Base-by-base conservation (phyloP, 768 basidiomycete species). In the Lentinula sp. region DNA sequence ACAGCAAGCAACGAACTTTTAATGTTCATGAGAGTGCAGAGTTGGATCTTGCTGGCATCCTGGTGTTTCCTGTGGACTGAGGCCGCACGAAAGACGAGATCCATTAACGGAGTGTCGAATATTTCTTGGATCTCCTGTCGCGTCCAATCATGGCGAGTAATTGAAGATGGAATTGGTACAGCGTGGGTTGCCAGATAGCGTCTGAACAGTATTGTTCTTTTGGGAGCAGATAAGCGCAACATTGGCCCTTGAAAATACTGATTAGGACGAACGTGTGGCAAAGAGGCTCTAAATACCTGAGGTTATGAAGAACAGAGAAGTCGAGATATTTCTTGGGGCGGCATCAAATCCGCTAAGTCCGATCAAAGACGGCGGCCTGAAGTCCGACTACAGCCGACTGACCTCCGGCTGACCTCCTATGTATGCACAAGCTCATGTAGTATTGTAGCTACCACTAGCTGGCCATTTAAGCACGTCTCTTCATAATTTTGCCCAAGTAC, bases 11-110 rank as follows among this genome's bases (percentile, higher is more conserved):
- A 66, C 61, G 67, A 48, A 92, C 94, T 94, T 76, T 98, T 98
- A 74, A 98, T 98, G 72, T 98, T 98, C 90, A 98, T 94, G 35
- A 98, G 81, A 4, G 96, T 98, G 68, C 95, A 98, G 36, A 98
- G 82, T 75, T 98, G 96, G 35, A 98, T 85, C 79, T 97, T 93
- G 66, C 75, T 81, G 36, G 95, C 88, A 75, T 95, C 90, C 66
- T 97, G 93, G 72, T 90, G 79, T 69, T 87, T 82, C 65, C 95
- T 81, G 73, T 98, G 96, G 10, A 95, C 82, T 2, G 83, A 73
- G 13, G 94, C 91, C 39, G 96, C 88, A 55, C 85, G 84, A 73
- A 90, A 98, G 62, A 96, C 87, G 58, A 96, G 87, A 49, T 95
- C 91, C 67, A 98, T 83, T 56, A 98, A 73, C 6, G 96, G 92